Percentiles rank a stretch among this genome's conserved stretches.
Conservation (phyloP, 371 early-diverging fungal species). For the Nematocida major region DNA sequence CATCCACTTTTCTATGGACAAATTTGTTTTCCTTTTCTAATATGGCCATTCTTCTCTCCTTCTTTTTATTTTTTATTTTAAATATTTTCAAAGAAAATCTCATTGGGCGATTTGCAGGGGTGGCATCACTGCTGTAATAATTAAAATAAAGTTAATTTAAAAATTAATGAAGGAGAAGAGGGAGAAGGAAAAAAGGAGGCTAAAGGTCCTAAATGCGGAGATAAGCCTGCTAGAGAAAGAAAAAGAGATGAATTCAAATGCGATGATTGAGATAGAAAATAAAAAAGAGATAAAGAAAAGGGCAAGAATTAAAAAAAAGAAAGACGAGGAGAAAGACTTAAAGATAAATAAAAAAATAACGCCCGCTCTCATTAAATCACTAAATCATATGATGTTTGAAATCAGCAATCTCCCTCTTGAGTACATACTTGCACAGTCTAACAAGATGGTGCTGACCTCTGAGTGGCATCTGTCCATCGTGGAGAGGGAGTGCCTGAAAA, state of each 20-base stretch:
- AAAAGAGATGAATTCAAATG: conserved; percentile 7
- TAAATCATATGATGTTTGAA: conserved; percentile 27
- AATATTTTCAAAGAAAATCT: conserved; percentile 45
- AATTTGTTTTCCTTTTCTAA: not conserved
- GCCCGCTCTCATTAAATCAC: not conserved
- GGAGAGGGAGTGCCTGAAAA: conserved; percentile 26
- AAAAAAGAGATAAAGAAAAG: conserved; percentile 29
- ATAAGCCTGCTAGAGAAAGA: conserved; percentile 31
- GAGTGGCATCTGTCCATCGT: conserved; percentile 30
- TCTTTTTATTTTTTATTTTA: conserved; percentile 19
- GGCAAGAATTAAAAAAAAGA: not conserved
- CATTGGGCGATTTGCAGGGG: not conserved
- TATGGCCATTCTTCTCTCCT: not conserved
- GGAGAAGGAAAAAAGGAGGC: not conserved
- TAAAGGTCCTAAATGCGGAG: conserved; percentile 17
- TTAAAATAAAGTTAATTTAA: not conserved
- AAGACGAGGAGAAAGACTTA: not conserved
- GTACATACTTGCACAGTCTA: conserved; percentile 31
- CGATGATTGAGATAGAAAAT: conserved; percentile 32
- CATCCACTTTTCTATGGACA: conserved; percentile 26
- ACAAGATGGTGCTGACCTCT: conserved; percentile 37
- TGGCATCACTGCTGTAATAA: not conserved
- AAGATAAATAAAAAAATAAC: not conserved
- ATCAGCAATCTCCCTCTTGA: conserved; percentile 37
- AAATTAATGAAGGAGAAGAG: conserved; percentile 19